Conservation (phyloP, 2,329 filamentous ascomycete genomes). For the Coniochaeta sp. region DNA sequence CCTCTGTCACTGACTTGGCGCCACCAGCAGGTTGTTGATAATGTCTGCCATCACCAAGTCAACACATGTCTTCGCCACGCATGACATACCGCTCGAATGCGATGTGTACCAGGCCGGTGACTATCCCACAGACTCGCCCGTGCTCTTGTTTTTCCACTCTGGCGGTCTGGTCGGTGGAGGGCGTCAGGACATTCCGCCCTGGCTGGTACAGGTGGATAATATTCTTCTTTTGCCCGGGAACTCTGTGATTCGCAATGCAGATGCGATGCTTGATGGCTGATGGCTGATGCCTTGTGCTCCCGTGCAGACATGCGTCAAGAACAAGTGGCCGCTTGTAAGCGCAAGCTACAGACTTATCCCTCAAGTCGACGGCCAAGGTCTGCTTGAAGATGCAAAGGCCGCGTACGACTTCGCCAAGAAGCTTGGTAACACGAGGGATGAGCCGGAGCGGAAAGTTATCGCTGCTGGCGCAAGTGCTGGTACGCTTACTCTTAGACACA, state of each 20-base stretch:
- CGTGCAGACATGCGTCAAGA: conserved; percentile 18
- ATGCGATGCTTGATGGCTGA: no score
- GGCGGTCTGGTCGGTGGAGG: conserved; percentile 25
- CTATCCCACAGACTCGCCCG: conserved; percentile 16
- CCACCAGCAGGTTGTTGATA: not conserved
- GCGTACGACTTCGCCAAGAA: conserved; percentile 22
- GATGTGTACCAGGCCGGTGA: conserved; percentile 22
- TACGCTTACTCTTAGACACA: conserved; percentile 6
- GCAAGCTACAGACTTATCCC: conserved; percentile 27
- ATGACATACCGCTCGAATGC: conserved; percentile 24
- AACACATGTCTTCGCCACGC: conserved; percentile 20
- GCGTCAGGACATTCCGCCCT: conserved; percentile 23
- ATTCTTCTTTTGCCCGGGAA: not conserved
- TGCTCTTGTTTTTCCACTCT: conserved; percentile 29
- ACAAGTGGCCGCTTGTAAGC: conserved; percentile 25
- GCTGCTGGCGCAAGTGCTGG: conserved; percentile 25
- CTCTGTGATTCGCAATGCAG: not conserved
- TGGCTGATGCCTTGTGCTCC: not conserved
- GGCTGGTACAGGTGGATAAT: conserved; percentile 23
- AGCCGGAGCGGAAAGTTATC: conserved; percentile 17
- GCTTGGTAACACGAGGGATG: conserved; percentile 7
- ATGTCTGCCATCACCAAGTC: conserved; percentile 13
- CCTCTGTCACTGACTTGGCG: no score
- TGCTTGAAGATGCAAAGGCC: conserved; percentile 21
- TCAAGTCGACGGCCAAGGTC: conserved; percentile 17